Conservation (phyloP, 306 rosid species). For the Cucurbita moschata region DNA sequence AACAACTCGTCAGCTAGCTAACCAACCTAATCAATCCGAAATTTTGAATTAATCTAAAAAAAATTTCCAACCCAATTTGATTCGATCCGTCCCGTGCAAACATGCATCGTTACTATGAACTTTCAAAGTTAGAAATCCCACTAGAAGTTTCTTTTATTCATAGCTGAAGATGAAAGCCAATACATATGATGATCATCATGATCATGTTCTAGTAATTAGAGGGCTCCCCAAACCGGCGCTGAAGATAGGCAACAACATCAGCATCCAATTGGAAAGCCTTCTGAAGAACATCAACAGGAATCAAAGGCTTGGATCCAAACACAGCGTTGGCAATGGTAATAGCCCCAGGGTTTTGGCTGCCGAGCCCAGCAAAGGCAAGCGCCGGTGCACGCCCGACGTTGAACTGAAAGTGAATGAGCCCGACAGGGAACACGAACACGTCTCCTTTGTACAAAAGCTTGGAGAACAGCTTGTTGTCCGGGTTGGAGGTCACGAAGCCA, state of each 20-base stretch:
- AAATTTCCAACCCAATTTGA: no score
- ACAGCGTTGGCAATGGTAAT: slow-evolving; percentile 2
- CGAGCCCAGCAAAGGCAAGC: slow-evolving; percentile 9
- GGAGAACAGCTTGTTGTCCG: background rate
- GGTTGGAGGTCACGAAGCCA: slow-evolving; percentile 6
- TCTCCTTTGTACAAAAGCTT: slow-evolving; percentile 5
- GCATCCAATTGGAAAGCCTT: slow-evolving; percentile 9
- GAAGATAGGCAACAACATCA: background rate
- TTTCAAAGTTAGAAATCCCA: no score
- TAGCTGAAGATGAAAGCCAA: no score
- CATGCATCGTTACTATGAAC: no score
- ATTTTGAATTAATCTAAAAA: no score
- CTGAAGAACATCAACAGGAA: background rate
- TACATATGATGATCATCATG: no score
- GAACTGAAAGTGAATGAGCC: slow-evolving; percentile 11
- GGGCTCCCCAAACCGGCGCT: background rate
- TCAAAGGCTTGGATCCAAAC: background rate
- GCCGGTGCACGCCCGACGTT: background rate
- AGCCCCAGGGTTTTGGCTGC: slow-evolving; percentile 8
- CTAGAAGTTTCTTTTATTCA: no score
- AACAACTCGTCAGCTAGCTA: no score
- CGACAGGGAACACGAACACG: slow-evolving; percentile 6
- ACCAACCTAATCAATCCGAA: no score
- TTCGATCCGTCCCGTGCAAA: no score
- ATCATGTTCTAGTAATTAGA: background rate